A percentile compares a stretch with the other conserved stretches of the same genome.
These are phyloP conservation scores for Gnomoniopsis sp. DNA, from an alignment of 2,329 filamentous ascomycete genomes.

Conservation along the genomic window DNA sequence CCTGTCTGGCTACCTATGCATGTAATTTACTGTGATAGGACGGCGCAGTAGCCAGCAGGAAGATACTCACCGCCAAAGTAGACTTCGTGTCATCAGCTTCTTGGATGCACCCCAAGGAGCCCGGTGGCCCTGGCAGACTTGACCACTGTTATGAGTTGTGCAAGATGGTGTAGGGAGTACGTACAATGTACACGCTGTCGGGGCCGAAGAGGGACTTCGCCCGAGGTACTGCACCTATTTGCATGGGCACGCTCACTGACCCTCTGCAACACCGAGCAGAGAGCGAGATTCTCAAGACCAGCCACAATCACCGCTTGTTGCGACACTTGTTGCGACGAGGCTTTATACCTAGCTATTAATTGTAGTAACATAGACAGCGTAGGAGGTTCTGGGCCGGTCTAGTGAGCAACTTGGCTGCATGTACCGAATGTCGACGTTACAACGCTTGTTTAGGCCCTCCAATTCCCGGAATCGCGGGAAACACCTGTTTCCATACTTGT, in stretches of 20 bases:
- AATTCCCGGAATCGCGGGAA: neutral
- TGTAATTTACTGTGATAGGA: neutral
- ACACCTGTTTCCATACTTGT: neutral
- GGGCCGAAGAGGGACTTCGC: neutral
- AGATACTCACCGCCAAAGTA: neutral
- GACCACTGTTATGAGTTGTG: neutral
- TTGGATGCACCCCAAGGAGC: neutral
- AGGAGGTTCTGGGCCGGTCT: neutral
- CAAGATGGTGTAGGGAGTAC: neutral
- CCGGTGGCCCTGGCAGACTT: neutral
- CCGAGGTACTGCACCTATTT: neutral
- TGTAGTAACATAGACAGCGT: neutral
- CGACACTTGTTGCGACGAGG: neutral
- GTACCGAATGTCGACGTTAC: constrained; percentile 10
- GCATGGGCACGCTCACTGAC: neutral
- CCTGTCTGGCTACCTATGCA: neutral
- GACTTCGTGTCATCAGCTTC: neutral
- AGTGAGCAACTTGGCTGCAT: neutral
- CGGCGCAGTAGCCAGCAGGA: neutral
- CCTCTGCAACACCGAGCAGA: neutral
- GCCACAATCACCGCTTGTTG: constrained; percentile 10
- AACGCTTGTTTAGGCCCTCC: constrained; percentile 4
- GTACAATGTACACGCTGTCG: neutral
- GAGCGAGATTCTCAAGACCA: neutral
- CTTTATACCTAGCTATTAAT: neutral